Conservation (phyloP, 176 grass and related monocot genomes). For the Triticum aestivum region IWGSC_CS_RefSeq_v2.1 NC_057806.1:340168957-340169456, state of each 20-base stretch:
- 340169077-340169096: conserved; percentile 86
- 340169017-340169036: conserved; percentile 94
- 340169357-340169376: conserved; percentile 1
- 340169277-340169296: conserved; percentile 2
- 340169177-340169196: neutral
- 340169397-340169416: neutral
- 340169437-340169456: conserved; percentile 18
- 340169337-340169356: neutral
- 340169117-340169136: conserved; percentile 52
- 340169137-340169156: conserved; percentile 5
- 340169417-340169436: neutral
- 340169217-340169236: conserved; percentile 3
- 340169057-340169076: conserved; percentile 76
- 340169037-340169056: conserved; percentile 85
- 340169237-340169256: neutral
- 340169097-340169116: conserved; percentile 96
- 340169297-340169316: neutral
- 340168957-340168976: conserved; percentile 14
- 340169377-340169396: neutral
- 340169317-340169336: conserved; percentile 16
- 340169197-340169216: conserved; percentile 15
- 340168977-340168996: conserved; percentile 13
- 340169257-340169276: neutral
- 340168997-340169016: conserved; percentile 85
- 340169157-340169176: too few species aligned